Percentiles rank a stretch among this genome's conserved stretches.
Conservation (phyloP, 441 rosid genomes). For the Theobroma grandiflorum region DNA sequence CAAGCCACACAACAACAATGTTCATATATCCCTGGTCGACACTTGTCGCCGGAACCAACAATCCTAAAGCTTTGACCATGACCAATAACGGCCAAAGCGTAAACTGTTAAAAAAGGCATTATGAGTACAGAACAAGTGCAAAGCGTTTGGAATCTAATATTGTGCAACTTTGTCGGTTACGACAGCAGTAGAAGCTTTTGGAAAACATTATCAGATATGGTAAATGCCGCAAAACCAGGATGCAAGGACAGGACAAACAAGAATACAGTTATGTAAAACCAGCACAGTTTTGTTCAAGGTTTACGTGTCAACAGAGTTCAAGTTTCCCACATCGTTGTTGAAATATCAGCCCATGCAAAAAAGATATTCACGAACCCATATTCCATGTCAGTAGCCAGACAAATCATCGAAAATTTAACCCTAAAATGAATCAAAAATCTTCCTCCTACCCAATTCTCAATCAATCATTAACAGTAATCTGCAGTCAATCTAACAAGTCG, state of each 20-base stretch:
- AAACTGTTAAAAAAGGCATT: background rate
- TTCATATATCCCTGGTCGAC: background rate
- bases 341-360: constrained; percentile 11
- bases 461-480: constrained; percentile 9
- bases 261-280: background rate
- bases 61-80: background rate
- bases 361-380: background rate
- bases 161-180: background rate
- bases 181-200: background rate
- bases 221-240: background rate
- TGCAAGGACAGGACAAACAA: background rate
- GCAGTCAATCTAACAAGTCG: background rate
- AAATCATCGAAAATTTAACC: background rate
- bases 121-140: background rate
- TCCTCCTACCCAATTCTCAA: background rate
- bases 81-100: background rate
- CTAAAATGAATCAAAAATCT: constrained; percentile 10
- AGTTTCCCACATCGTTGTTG: background rate
- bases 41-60: constrained; percentile 3
- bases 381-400: background rate
- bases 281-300: background rate
- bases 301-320: background rate
- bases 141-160: background rate
- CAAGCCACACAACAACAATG: background rate
- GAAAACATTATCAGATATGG: background rate